Percentiles rank a stretch among this genome's conserved stretches.
Conservation (phyloP, 768 basidiomycete species). For the Tricholoma sp. region DNA sequence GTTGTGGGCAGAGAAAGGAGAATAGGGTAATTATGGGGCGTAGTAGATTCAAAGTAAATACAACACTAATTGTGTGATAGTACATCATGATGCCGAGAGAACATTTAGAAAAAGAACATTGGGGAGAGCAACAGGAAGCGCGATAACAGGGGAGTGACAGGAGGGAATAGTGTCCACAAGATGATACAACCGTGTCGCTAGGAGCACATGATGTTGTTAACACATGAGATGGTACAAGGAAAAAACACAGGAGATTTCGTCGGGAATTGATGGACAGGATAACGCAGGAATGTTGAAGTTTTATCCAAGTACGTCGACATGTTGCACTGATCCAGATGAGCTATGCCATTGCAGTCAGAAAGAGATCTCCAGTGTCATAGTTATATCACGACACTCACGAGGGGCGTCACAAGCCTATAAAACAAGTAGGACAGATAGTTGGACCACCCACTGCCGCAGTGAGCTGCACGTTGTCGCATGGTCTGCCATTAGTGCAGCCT, state of each 20-base stretch:
- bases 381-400: background rate
- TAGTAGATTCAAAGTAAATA: background rate
- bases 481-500: background rate
- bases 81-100: too few relatives aligned
- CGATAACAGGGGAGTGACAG: background rate
- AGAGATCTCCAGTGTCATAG: background rate
- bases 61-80: too few relatives aligned
- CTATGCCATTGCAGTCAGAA: background rate
- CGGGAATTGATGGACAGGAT: too few relatives aligned
- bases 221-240: background rate
- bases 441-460: background rate
- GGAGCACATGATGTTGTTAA: background rate
- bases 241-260: background rate
- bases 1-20: too few relatives aligned
- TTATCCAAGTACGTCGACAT: background rate
- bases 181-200: background rate
- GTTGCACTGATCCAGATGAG: background rate
- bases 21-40: too few relatives aligned
- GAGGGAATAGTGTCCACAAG: too few relatives aligned
- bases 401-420: background rate
- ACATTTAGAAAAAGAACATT: too few relatives aligned
- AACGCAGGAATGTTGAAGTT: background rate
- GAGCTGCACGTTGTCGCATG: background rate
- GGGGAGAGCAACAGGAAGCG: background rate
- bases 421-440: background rate